Conservation (phyloP, 192 early-diverging fungal genomes). For the Kickxella alabastrina region DNA sequence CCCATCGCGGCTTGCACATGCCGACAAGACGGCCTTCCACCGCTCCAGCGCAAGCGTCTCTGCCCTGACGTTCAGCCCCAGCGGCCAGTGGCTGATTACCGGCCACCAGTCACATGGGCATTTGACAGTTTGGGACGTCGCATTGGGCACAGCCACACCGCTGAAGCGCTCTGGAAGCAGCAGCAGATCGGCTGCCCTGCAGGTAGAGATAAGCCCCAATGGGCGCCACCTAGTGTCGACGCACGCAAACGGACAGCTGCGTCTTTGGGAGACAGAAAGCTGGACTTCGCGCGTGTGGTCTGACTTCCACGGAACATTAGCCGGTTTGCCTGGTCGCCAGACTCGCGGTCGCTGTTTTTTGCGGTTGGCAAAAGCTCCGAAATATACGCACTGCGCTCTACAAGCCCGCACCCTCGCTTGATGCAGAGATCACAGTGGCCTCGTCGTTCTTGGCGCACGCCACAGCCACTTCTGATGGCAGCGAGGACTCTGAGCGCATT, state of each 20-base stretch:
- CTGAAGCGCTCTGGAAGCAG: conserved; percentile 39
- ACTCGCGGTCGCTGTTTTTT: conserved; percentile 47
- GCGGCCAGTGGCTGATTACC: conserved; percentile 45
- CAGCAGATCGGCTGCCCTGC: conserved; percentile 22
- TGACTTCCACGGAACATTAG: conserved; percentile 22
- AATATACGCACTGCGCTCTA: conserved; percentile 39
- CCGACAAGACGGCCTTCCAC: conserved; percentile 2
- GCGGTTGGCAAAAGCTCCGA: conserved; percentile 14
- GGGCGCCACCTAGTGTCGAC: conserved; percentile 33
- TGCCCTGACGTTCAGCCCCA: conserved; percentile 33
- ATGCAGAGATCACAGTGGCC: conserved; percentile 29
- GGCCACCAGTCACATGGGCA: conserved; percentile 42
- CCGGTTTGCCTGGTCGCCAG: conserved; percentile 44
- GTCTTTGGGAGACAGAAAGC: conserved; percentile 48
- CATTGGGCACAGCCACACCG: conserved; percentile 41
- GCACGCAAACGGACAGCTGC: conserved; percentile 43
- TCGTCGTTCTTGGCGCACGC: conserved; percentile 33
- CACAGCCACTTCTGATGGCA: conserved; percentile 12
- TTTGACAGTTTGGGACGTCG: conserved; percentile 48
- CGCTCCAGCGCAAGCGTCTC: conserved; percentile 38
- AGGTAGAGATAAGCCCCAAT: conserved; percentile 32
- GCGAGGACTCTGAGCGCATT: conserved; percentile 18
- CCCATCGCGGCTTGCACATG: conserved; percentile 5
- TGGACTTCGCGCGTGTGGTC: conserved; percentile 51
- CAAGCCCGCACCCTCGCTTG: conserved; percentile 35